Percentiles rank a stretch among this genome's conserved stretches.
These are phyloP conservation scores for Leccinum barrowsii DNA, from an alignment of 768 basidiomycete species.

Conservation along the genomic window DNA sequence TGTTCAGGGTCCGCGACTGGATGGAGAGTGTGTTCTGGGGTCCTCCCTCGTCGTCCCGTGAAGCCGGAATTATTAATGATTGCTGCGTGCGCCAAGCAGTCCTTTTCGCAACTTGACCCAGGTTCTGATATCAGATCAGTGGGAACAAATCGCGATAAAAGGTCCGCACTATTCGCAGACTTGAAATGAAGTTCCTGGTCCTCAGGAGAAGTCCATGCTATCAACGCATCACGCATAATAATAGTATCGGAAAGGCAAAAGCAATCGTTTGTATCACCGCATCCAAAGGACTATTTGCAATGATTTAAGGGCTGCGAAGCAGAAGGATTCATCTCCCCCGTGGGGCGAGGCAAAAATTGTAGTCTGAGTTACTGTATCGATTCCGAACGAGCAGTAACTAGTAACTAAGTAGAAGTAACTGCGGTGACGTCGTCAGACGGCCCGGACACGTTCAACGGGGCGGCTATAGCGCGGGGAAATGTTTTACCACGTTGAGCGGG, in stretches of 20 bases:
- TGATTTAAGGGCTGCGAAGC: background rate
- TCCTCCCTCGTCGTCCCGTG: background rate
- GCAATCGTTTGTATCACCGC: background rate
- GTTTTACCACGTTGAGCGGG: background rate
- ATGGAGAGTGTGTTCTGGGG: conserved; percentile 11
- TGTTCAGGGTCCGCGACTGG: conserved; percentile 16
- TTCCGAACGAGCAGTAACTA: background rate
- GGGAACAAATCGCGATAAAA: background rate
- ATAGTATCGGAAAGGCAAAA: background rate
- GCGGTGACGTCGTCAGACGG: background rate
- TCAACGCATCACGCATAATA: background rate
- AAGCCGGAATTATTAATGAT: too few species aligned
- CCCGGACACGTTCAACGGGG: background rate
- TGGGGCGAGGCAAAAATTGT: background rate
- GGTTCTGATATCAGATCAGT: too few species aligned
- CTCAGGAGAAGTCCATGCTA: background rate
- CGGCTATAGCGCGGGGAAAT: background rate
- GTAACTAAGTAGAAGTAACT: too few species aligned
- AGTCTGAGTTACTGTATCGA: background rate
- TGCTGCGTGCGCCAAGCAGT: too few species aligned
- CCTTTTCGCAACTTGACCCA: background rate
- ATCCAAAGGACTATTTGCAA: background rate
- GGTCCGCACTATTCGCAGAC: background rate
- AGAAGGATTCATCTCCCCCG: background rate
- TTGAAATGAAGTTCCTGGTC: background rate